Percentiles rank a stretch among this genome's conserved stretches.
These are phyloP conservation scores for Casuarina equisetifolia DNA, from an alignment of 306 rosid genomes.

Conservation along the genomic window DNA sequence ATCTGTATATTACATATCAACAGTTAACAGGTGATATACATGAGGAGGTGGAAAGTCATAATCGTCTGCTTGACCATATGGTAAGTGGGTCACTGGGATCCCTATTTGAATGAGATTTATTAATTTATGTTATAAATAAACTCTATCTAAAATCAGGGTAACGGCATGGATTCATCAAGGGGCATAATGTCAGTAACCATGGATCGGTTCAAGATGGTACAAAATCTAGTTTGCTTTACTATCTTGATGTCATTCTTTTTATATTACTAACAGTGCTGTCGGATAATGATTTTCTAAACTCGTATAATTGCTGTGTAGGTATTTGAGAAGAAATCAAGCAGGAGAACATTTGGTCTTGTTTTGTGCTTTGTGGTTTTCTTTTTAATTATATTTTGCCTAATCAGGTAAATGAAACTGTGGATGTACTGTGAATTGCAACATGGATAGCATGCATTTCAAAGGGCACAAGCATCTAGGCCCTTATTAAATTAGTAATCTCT, in stretches of 20 bases:
- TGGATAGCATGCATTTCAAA: not conserved
- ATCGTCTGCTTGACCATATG: slow-evolving; percentile 76
- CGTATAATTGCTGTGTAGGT: slow-evolving; percentile 55
- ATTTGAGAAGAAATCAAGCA: slow-evolving; percentile 76
- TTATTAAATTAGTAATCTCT: not conserved
- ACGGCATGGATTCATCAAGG: slow-evolving; percentile 85
- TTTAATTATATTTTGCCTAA: slow-evolving; percentile 63
- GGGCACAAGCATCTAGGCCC: slow-evolving; percentile 2
- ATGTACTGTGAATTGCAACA: slow-evolving; percentile 8
- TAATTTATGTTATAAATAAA: slow-evolving; percentile 10
- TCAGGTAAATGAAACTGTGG: slow-evolving; percentile 52
- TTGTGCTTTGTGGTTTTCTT: slow-evolving; percentile 63
- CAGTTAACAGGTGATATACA: slow-evolving; percentile 97
- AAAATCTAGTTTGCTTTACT: slow-evolving; percentile 2
- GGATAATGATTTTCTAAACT: slow-evolving; percentile 20
- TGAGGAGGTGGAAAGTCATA: slow-evolving; percentile 90
- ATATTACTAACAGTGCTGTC: slow-evolving; percentile 20
- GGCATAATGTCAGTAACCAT: slow-evolving; percentile 93
- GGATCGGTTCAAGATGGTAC: slow-evolving; percentile 93
- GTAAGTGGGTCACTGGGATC: slow-evolving; percentile 42
- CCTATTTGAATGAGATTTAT: slow-evolving; percentile 1
- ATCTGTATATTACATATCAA: slow-evolving; percentile 20
- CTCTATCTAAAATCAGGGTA: slow-evolving; percentile 59
- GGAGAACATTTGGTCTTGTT: slow-evolving; percentile 69
- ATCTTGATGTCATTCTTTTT: slow-evolving; percentile 12